These are phyloP conservation scores for Claviceps africana DNA, from an alignment of 2,329 filamentous ascomycete genomes.

Conservation along the genomic window DNA sequence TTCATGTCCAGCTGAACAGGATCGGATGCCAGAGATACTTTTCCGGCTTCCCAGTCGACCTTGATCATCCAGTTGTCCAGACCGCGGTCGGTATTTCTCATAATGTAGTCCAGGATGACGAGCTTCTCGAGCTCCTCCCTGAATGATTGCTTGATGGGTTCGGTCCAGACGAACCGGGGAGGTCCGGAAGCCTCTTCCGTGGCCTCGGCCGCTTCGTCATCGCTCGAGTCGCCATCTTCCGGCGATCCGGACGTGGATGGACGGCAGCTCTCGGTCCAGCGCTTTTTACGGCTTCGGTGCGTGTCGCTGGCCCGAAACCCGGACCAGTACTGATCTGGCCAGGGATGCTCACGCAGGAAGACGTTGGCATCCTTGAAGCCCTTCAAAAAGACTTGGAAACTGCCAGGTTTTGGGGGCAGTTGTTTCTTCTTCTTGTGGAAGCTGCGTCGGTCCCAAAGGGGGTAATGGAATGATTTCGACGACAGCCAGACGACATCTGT, in stretches of 20 bases:
- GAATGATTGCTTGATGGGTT: constrained; percentile 76
- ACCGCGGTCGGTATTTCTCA: constrained; percentile 94
- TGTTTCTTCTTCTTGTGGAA: constrained; percentile 79
- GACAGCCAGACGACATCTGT: constrained; percentile 90
- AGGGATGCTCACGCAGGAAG: constrained; percentile 87
- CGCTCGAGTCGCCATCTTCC: constrained; percentile 51
- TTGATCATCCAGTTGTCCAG: constrained; percentile 99
- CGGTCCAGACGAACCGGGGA: constrained; percentile 70
- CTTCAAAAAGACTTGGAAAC: constrained; percentile 94
- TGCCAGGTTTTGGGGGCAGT: constrained; percentile 79
- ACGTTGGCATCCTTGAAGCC: constrained; percentile 95
- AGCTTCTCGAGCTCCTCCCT: constrained; percentile 92
- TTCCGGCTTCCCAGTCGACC: constrained; percentile 71
- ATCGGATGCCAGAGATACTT: constrained; percentile 76
- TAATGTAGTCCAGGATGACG: constrained; percentile 95
- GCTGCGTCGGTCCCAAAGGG: constrained; percentile 86
- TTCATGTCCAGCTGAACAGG: constrained; percentile 56
- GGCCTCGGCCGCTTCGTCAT: constrained; percentile 35
- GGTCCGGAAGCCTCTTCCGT: constrained; percentile 36
- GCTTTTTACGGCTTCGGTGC: constrained; percentile 51
- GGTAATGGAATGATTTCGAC: constrained; percentile 95
- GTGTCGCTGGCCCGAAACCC: constrained; percentile 56
- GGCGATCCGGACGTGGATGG: constrained; percentile 37
- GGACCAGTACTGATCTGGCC: constrained; percentile 75
- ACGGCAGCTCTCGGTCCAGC: constrained; percentile 73